Evolutionary conservation across 176 grass and related monocot genomes (phyloP).

Genomic region (Juncus effusus): DNA sequence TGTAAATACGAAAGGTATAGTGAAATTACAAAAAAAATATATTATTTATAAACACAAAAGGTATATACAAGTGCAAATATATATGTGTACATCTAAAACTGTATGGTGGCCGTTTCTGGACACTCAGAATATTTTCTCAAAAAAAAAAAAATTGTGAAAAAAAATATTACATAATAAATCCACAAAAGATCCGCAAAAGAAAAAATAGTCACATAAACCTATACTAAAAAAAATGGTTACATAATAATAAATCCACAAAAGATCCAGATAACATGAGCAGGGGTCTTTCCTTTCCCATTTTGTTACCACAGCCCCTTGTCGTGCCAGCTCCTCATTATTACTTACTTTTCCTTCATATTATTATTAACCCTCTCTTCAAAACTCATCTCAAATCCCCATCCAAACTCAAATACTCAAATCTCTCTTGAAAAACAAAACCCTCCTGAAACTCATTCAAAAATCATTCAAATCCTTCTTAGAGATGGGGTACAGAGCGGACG

Average conservation of each 20-base stretch:
- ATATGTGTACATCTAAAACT: too few species aligned
- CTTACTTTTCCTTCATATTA: conserved; percentile 1
- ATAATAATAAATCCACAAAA: background rate
- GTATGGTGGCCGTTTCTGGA: too few species aligned
- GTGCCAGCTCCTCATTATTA: conserved; percentile 15
- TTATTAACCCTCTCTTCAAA: conserved; percentile 10
- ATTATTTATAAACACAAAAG: too few species aligned
- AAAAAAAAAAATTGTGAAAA: too few species aligned
- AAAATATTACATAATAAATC: too few species aligned
- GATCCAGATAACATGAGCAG: conserved; percentile 8
- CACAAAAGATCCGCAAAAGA: too few species aligned
- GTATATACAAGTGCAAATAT: too few species aligned
- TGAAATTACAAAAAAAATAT: too few species aligned
- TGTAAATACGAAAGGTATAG: too few species aligned
- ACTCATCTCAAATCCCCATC: conserved; percentile 1
- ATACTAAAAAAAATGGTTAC: too few species aligned
- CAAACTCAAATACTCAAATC: conserved; percentile 2
- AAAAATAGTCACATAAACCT: too few species aligned
- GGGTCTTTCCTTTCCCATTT: conserved; percentile 13
- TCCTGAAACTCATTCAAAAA: background rate
- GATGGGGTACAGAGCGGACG: conserved; percentile 29
- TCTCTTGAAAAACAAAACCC: background rate
- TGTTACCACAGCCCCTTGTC: conserved; percentile 14
- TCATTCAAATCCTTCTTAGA: background rate
- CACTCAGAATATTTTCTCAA: too few species aligned